Evolutionary conservation across 2,329 filamentous ascomycete genomes (phyloP).

Genomic region (Pezicula carpinea): DNA sequence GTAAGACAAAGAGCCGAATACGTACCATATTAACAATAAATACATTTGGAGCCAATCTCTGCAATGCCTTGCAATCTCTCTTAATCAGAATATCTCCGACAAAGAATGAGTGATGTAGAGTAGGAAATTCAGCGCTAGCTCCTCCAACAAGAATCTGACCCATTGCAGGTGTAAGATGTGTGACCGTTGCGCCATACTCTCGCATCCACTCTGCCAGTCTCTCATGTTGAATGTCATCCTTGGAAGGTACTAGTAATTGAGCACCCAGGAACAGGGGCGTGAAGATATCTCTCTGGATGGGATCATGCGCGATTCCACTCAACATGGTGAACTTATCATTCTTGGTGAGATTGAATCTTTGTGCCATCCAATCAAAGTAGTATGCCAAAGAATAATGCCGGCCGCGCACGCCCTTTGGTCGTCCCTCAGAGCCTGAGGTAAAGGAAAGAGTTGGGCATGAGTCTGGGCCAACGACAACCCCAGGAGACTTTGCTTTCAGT

Average conservation of each 20-base stretch:
- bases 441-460: conserved; percentile 72
- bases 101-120: conserved; percentile 77
- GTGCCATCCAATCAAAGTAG: conserved; percentile 92
- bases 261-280: conserved; percentile 85
- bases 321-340: conserved; percentile 78
- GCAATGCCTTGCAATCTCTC: conserved; percentile 73
- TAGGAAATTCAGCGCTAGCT: conserved; percentile 70
- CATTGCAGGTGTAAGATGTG: conserved; percentile 94
- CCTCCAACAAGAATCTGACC: conserved; percentile 90
- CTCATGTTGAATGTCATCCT: conserved; percentile 83
- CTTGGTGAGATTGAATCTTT: conserved; percentile 69
- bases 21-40: conserved; percentile 79
- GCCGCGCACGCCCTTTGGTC: conserved; percentile 82
- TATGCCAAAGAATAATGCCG: conserved; percentile 80
- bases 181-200: conserved; percentile 68
- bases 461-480: conserved; percentile 81
- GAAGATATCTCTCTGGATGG: conserved; percentile 73
- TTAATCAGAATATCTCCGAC: conserved; percentile 89
- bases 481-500: conserved; percentile 53
- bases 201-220: conserved; percentile 84
- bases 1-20: too few species aligned
- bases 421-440: conserved; percentile 70
- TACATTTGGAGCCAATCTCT: conserved; percentile 68
- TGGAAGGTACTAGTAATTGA: conserved; percentile 70
- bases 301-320: conserved; percentile 77